Percentiles rank a stretch among this genome's conserved stretches.
Evolutionary conservation across 2,329 filamentous ascomycete species (phyloP).

Genomic region (Xenoacremonium recifei): DNA sequence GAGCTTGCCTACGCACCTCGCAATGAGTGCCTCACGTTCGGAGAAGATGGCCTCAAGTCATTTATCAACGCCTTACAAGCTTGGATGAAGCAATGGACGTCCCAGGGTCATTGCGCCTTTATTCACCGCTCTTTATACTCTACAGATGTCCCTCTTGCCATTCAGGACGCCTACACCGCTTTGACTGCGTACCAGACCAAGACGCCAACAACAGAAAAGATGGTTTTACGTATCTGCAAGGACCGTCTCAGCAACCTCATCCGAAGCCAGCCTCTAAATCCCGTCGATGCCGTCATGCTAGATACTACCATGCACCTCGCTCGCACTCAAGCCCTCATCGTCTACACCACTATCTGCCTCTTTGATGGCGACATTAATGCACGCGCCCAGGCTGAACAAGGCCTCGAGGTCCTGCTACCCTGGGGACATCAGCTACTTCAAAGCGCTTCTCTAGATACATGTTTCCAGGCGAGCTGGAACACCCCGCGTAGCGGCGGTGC

Average conservation of each 20-base stretch:
- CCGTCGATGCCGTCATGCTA: conserved; percentile 2
- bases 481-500: background rate
- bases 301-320: conserved; percentile 13
- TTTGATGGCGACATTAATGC: conserved; percentile 22
- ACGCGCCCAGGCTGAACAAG: conserved; percentile 19
- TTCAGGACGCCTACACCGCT: conserved; percentile 29
- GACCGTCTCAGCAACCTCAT: conserved; percentile 11
- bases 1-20: no score
- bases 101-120: conserved; percentile 23
- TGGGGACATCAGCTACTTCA: no score
- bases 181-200: conserved; percentile 23
- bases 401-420: background rate
- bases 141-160: conserved; percentile 18
- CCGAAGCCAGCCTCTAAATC: background rate
- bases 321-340: conserved; percentile 17
- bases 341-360: conserved; percentile 23
- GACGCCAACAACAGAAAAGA: conserved; percentile 22
- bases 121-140: conserved; percentile 28
- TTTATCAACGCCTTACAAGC: background rate
- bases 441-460: no score
- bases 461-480: background rate
- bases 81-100: conserved; percentile 26
- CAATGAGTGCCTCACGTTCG: no score
- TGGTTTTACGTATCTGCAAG: conserved; percentile 24
- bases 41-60: no score